Evolutionary conservation across 176 grass and related monocot species (phyloP).

Genomic region (Juncus effusus): DNA sequence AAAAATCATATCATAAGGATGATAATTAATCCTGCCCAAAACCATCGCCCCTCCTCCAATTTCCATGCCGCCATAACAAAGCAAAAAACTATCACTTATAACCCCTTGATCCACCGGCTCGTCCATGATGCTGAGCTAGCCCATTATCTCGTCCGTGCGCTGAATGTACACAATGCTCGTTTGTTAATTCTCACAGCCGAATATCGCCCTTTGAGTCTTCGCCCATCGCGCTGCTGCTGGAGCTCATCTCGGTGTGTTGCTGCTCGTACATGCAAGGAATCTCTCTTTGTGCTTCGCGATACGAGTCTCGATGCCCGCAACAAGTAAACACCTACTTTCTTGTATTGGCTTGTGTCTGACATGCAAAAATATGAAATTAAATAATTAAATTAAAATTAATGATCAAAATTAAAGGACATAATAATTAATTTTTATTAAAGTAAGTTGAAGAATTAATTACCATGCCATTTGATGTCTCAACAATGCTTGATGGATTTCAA

Average conservation of each 20-base stretch:
- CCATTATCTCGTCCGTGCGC: slow-evolving; percentile 98
- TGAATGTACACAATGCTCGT: slow-evolving; percentile 93
- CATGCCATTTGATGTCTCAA: no score
- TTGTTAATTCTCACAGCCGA: slow-evolving; percentile 97
- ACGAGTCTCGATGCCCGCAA: no score
- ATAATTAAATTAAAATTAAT: no score
- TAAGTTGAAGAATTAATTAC: no score
- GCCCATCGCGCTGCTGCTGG: slow-evolving; percentile 86
- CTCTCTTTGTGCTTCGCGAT: no score
- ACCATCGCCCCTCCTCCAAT: slow-evolving; percentile 97
- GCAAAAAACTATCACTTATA: slow-evolving; percentile 89
- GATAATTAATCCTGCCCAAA: slow-evolving; percentile 63
- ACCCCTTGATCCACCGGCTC: slow-evolving; percentile 87
- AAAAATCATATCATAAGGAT: slow-evolving; percentile 69
- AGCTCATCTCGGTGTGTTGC: slow-evolving; percentile 99
- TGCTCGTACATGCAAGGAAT: slow-evolving; percentile 75
- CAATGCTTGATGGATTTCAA: no score
- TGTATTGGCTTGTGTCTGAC: neutral
- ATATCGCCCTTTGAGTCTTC: slow-evolving; percentile 82
- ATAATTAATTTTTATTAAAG: no score
- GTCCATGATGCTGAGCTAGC: slow-evolving; percentile 95
- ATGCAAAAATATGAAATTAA: no score
- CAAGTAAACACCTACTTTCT: no score
- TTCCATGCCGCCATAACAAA: slow-evolving; percentile 99
- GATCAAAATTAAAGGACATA: no score